Conservation (phyloP, 208 protist species). For the Crithidia mellificae region DNA sequence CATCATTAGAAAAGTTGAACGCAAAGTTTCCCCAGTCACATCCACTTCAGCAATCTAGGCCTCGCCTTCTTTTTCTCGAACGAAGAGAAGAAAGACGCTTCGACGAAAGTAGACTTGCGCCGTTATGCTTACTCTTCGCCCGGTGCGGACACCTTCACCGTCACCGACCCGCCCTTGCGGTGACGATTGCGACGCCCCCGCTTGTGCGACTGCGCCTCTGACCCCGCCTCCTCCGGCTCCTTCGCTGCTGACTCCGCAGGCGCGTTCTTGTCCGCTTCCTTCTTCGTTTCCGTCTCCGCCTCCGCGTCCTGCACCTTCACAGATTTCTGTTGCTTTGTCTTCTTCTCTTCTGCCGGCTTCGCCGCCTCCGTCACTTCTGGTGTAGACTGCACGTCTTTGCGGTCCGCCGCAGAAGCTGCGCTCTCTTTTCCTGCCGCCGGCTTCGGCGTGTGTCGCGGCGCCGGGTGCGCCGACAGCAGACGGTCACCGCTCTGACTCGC, state of each 20-base stretch:
- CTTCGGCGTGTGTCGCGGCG: not conserved
- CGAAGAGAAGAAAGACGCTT: too few relatives aligned
- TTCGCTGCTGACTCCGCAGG: not conserved
- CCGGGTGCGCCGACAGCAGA: not conserved
- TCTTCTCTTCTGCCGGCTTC: too few relatives aligned
- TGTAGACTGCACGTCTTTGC: too few relatives aligned
- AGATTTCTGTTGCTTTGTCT: too few relatives aligned
- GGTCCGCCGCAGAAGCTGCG: not conserved
- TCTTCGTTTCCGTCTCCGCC: not conserved
- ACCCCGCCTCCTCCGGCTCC: not conserved
- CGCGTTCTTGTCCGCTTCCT: too few relatives aligned
- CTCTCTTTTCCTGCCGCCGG: not conserved
- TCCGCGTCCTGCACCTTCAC: too few relatives aligned
- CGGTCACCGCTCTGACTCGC: not conserved
- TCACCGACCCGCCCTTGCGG: not conserved
- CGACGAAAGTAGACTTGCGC: too few relatives aligned
- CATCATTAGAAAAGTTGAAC: too few relatives aligned
- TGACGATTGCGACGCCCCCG: conserved; percentile 11
- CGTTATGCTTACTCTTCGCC: not conserved
- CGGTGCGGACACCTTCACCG: conserved; percentile 2
- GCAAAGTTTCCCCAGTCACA: too few relatives aligned
- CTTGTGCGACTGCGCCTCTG: not conserved
- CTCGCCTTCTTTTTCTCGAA: too few relatives aligned
- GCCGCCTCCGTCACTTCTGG: not conserved
- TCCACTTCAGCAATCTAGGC: too few relatives aligned